Conservation (phyloP, 768 basidiomycete species). For the Hirschioporus abietinus region DNA sequence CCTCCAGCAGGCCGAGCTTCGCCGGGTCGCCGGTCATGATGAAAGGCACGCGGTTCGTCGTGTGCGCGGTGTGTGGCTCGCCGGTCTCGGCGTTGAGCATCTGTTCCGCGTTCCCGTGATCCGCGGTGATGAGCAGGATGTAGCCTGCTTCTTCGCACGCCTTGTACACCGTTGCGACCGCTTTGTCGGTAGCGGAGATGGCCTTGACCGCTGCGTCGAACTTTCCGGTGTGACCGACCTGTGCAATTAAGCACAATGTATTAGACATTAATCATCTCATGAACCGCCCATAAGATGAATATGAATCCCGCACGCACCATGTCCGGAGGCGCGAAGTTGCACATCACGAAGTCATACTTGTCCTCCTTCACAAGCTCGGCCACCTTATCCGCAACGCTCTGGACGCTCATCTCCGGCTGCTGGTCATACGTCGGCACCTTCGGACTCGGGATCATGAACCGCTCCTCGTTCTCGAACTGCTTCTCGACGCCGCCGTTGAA, state of each 20-base stretch:
- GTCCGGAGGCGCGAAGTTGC: constrained; percentile 96
- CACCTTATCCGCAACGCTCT: constrained; percentile 88
- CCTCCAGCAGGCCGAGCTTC: constrained; percentile 47
- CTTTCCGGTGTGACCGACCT: constrained; percentile 90
- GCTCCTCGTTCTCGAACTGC: constrained; percentile 77
- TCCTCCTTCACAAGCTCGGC: constrained; percentile 69
- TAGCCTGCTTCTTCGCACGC: constrained; percentile 86
- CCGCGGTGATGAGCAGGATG: constrained; percentile 82
- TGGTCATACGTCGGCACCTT: constrained; percentile 95
- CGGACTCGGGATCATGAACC: constrained; percentile 86
- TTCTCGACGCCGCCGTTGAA: constrained; percentile 97
- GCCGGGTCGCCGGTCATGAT: constrained; percentile 70
- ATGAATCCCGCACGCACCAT: constrained; percentile 62
- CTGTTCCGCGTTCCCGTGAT: constrained; percentile 95
- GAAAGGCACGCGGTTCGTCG: constrained; percentile 84
- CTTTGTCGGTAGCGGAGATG: constrained; percentile 81
- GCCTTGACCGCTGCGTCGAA: constrained; percentile 90
- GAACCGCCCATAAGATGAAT: background rate
- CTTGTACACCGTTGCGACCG: constrained; percentile 81
- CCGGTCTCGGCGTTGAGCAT: constrained; percentile 83
- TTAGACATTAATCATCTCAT: background rate
- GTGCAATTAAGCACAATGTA: background rate
- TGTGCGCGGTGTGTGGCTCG: constrained; percentile 88
- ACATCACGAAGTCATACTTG: constrained; percentile 89
- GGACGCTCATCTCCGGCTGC: constrained; percentile 85